A percentile compares a stretch with the other conserved stretches of the same genome.
These are phyloP conservation scores for Bruguiera sexangula DNA, from an alignment of 345 rosid genomes.

Conservation along the genomic window DNA sequence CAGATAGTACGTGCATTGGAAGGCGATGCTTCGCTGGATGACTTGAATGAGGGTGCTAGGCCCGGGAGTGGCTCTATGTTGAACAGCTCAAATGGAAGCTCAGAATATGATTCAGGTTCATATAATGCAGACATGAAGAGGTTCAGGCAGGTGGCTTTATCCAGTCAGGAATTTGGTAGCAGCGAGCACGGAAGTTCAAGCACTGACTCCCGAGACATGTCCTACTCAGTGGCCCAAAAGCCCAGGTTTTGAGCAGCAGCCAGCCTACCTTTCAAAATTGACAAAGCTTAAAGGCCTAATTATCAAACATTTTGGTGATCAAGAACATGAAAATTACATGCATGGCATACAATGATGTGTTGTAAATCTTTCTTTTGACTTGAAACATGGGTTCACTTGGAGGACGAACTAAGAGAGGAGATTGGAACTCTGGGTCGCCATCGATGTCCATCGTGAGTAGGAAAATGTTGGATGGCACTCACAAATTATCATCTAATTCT, in stretches of 20 bases:
- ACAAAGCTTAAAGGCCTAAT: neutral
- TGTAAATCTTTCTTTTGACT: neutral
- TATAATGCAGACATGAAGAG: too few relatives aligned
- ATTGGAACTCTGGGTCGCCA: too few relatives aligned
- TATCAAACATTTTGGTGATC: neutral
- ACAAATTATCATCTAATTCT: too few relatives aligned
- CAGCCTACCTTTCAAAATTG: neutral
- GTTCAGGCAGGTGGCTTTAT: too few relatives aligned
- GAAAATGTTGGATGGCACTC: too few relatives aligned
- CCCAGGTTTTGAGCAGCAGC: conserved; percentile 4
- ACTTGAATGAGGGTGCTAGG: conserved; percentile 58
- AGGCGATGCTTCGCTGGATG: conserved; percentile 82
- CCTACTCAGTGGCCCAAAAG: neutral
- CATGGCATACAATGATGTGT: too few relatives aligned
- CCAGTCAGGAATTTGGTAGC: too few relatives aligned
- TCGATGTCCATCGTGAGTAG: too few relatives aligned
- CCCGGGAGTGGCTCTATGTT: conserved; percentile 61
- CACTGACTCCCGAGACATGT: conserved; percentile 46
- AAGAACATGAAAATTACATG: neutral
- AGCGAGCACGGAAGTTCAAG: conserved; percentile 48
- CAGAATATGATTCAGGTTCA: conserved; percentile 52
- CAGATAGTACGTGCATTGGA: conserved; percentile 86
- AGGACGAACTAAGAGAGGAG: too few relatives aligned
- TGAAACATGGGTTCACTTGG: too few relatives aligned
- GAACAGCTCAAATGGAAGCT: conserved; percentile 28